Evolutionary conservation across 768 basidiomycete species (phyloP).

Genomic region (Tylopilus felleus): DNA sequence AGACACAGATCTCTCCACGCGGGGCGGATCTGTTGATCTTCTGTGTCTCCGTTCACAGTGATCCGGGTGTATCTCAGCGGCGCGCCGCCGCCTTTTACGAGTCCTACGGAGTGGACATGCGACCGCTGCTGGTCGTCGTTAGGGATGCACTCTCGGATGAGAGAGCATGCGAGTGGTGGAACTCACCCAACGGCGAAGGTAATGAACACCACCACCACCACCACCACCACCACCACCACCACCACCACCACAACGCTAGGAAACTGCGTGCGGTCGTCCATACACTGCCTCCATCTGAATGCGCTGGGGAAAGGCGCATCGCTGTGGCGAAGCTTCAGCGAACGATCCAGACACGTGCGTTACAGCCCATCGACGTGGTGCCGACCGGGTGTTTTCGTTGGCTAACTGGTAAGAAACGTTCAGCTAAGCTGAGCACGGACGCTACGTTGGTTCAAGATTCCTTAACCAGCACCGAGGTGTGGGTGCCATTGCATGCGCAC

Average conservation of each 20-base stretch:
- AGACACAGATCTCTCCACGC: constrained; percentile 18
- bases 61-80: constrained; percentile 6
- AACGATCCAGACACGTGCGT: constrained; percentile 20
- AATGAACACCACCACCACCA: neutral
- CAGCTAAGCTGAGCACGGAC: neutral
- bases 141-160: constrained; percentile 19
- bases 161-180: constrained; percentile 23
- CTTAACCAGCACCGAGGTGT: constrained; percentile 15
- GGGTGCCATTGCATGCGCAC: constrained; percentile 11
- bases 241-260: neutral
- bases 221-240: neutral
- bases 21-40: constrained; percentile 27
- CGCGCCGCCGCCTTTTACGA: constrained; percentile 15
- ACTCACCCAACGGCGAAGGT: neutral
- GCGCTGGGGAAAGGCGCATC: neutral
- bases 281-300: constrained; percentile 14
- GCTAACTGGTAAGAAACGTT: constrained; percentile 11
- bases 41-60: constrained; percentile 12
- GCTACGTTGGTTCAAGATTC: constrained; percentile 4
- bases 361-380: constrained; percentile 20
- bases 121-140: constrained; percentile 25
- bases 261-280: constrained; percentile 21
- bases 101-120: constrained; percentile 26
- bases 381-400: constrained; percentile 21
- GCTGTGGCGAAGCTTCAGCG: constrained; percentile 11